A percentile compares a stretch with the other conserved stretches of the same genome.
Evolutionary conservation across 2,329 filamentous ascomycete genomes (phyloP).

Genomic region (Ampelomyces quisqualis): DNA sequence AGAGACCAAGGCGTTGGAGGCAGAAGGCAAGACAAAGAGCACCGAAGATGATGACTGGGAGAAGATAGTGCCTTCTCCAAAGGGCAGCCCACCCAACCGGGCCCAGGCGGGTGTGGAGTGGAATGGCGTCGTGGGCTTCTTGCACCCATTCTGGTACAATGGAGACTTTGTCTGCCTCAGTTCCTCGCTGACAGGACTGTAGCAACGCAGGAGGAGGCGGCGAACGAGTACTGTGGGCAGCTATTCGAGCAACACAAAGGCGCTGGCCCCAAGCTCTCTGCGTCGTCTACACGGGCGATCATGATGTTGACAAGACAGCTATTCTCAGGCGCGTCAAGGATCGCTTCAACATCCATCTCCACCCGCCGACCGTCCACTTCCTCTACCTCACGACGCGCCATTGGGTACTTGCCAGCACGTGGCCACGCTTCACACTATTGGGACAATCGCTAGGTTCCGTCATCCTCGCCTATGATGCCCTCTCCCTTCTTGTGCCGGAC

Average conservation of each 20-base stretch:
- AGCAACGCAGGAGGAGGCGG: slow-evolving; percentile 96
- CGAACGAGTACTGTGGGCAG: slow-evolving; percentile 94
- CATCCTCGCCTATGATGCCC: slow-evolving; percentile 85
- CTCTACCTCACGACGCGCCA: slow-evolving; percentile 86
- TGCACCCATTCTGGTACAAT: slow-evolving; percentile 89
- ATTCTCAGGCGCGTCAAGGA: slow-evolving; percentile 76
- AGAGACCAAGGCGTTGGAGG: slow-evolving; percentile 31
- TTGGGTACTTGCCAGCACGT: slow-evolving; percentile 82
- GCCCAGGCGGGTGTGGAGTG: slow-evolving; percentile 60
- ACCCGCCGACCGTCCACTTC: slow-evolving; percentile 80
- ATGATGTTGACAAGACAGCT: slow-evolving; percentile 76
- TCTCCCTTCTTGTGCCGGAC: slow-evolving; percentile 87
- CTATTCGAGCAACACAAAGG: slow-evolving; percentile 84
- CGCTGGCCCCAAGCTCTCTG: slow-evolving; percentile 87
- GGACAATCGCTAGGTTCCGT: slow-evolving; percentile 93
- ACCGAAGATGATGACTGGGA: slow-evolving; percentile 68
- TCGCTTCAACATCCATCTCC: slow-evolving; percentile 89
- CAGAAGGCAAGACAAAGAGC: slow-evolving; percentile 17
- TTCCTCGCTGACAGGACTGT: slow-evolving; percentile 18
- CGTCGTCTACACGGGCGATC: slow-evolving; percentile 92
- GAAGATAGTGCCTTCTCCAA: slow-evolving; percentile 60
- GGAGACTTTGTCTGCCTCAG: not conserved
- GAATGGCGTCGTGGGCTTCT: slow-evolving; percentile 89
- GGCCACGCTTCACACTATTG: slow-evolving; percentile 87
- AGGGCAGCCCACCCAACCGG: slow-evolving; percentile 49